Evolutionary conservation across 306 rosid genomes (phyloP).

Genomic region (Quercus mongolica): DNA sequence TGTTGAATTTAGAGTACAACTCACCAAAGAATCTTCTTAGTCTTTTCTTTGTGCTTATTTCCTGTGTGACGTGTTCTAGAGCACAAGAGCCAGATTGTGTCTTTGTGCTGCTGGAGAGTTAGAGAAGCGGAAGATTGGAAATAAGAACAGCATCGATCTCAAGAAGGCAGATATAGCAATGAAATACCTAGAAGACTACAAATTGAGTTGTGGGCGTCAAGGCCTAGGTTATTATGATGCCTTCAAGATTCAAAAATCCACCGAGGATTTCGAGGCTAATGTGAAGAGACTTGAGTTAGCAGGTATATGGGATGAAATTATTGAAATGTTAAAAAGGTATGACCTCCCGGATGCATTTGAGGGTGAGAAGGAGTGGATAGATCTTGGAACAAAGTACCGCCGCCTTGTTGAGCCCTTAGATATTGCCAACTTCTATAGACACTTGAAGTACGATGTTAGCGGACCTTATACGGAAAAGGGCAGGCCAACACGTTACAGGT

Average conservation of each 20-base stretch:
- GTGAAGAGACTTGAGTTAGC: slow-evolving; percentile 60
- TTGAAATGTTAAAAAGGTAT: slow-evolving; percentile 57
- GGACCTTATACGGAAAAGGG: slow-evolving; percentile 53
- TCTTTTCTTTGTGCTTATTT: neutral
- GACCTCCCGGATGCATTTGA: slow-evolving; percentile 83
- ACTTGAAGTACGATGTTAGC: slow-evolving; percentile 49
- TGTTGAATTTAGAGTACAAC: neutral
- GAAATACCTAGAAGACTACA: neutral
- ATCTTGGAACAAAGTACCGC: slow-evolving; percentile 49
- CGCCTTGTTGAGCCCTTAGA: slow-evolving; percentile 75
- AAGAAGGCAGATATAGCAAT: slow-evolving; percentile 15
- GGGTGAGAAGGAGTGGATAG: slow-evolving; percentile 41
- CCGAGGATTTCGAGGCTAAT: slow-evolving; percentile 64
- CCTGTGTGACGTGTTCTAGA: slow-evolving; percentile 37
- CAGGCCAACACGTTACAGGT: slow-evolving; percentile 65
- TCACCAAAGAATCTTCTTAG: too few species aligned
- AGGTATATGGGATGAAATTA: slow-evolving; percentile 72
- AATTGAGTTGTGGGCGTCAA: neutral
- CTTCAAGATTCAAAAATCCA: slow-evolving; percentile 54
- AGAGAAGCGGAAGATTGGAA: slow-evolving; percentile 41
- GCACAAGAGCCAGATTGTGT: slow-evolving; percentile 55
- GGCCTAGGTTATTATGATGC: slow-evolving; percentile 54
- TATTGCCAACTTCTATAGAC: slow-evolving; percentile 78
- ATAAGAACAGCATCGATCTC: slow-evolving; percentile 17
- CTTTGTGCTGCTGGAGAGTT: slow-evolving; percentile 63